phyloP scores from a whole-genome alignment of 2,329 filamentous ascomycete genomes.

The Lachnellula subtilissima region DNA sequence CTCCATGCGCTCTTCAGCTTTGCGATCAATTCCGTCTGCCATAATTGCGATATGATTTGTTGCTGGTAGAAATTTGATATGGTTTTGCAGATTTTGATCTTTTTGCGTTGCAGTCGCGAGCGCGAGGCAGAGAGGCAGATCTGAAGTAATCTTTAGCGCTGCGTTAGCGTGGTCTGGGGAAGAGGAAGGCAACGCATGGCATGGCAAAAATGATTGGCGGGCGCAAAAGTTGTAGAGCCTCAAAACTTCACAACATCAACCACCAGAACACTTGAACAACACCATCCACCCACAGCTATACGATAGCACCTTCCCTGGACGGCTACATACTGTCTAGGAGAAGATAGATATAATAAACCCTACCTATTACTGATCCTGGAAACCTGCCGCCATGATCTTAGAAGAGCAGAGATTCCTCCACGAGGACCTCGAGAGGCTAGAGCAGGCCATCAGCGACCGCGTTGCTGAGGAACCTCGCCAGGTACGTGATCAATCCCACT shows the following conservation, averaged over 20 bases:
- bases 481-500: constrained; percentile 44
- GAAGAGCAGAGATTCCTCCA: constrained; percentile 93
- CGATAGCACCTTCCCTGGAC: background rate
- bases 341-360: background rate
- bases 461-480: constrained; percentile 84
- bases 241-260: background rate
- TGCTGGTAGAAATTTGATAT: background rate
- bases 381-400: constrained; percentile 59
- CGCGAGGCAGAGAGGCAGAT: background rate
- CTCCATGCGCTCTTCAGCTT: constrained; percentile 94
- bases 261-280: background rate
- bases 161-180: constrained; percentile 3
- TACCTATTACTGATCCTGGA: background rate
- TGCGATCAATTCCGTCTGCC: constrained; percentile 88
- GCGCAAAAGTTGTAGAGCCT: constrained; percentile 7
- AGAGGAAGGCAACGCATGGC: constrained; percentile 8
- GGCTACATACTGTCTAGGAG: too few species aligned
- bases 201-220: constrained; percentile 20
- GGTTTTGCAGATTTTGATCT: constrained; percentile 1
- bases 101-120: background rate
- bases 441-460: constrained; percentile 88
- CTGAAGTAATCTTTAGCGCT: background rate
- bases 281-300: background rate
- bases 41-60: constrained; percentile 44
- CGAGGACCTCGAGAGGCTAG: constrained; percentile 92